Evolutionary conservation across 768 basidiomycete species (phyloP).

Genomic region (Tylopilus intermedius): DNA sequence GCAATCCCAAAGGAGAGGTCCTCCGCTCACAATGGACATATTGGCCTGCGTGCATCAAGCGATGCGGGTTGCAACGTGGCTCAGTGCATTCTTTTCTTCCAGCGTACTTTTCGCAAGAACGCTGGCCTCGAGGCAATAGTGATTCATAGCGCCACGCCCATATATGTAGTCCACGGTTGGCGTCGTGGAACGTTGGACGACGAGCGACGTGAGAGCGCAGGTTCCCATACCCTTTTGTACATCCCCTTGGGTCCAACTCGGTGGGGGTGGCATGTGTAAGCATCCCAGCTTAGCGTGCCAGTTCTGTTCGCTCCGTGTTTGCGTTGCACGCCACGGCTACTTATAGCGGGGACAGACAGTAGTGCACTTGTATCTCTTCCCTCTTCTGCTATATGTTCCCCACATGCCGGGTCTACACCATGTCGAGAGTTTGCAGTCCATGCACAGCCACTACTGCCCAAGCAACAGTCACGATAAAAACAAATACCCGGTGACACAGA

Average conservation of each 20-base stretch:
- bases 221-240: neutral
- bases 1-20: neutral
- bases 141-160: neutral
- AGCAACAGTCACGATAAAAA: neutral
- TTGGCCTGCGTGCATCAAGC: neutral
- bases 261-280: too few relatives aligned
- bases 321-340: too few relatives aligned
- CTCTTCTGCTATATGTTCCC: too few relatives aligned
- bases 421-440: too few relatives aligned
- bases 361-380: too few relatives aligned
- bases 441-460: neutral
- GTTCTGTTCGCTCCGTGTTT: too few relatives aligned
- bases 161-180: neutral
- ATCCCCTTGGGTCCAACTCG: too few relatives aligned
- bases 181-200: neutral
- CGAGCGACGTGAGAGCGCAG: neutral
- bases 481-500: neutral
- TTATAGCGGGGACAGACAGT: too few relatives aligned
- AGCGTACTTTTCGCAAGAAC: slow-evolving; percentile 3
- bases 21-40: slow-evolving; percentile 6
- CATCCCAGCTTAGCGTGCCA: too few relatives aligned
- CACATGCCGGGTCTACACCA: too few relatives aligned
- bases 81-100: neutral
- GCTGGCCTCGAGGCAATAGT: slow-evolving; percentile 3
- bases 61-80: slow-evolving; percentile 1